These are phyloP conservation scores for Dothidotthia symphoricarpi DNA, from an alignment of 2,329 filamentous ascomycete species.

Conservation along the genomic window DNA sequence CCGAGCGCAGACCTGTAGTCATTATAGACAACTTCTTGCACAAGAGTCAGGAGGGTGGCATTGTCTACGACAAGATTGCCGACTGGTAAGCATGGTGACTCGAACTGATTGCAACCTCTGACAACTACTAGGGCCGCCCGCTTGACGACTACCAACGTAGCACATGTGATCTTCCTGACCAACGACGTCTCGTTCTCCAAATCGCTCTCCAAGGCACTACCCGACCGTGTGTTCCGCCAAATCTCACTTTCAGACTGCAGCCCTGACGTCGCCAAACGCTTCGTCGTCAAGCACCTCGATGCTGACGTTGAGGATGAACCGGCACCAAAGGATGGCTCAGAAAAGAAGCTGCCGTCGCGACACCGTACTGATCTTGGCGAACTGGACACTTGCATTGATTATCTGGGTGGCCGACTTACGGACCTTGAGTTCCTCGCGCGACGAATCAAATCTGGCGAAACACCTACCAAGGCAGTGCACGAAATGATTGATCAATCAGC, in stretches of 20 bases:
- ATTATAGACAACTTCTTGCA: constrained; percentile 91
- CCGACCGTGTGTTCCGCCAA: constrained; percentile 85
- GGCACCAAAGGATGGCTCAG: constrained; percentile 38
- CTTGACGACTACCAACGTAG: constrained; percentile 81
- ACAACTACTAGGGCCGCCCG: constrained; percentile 62
- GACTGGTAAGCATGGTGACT: constrained; percentile 60
- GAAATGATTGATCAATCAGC: constrained; percentile 89
- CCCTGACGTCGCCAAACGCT: constrained; percentile 79
- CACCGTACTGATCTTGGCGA: constrained; percentile 61
- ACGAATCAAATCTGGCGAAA: constrained; percentile 82
- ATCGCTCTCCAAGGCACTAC: constrained; percentile 78
- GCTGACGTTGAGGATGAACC: constrained; percentile 46
- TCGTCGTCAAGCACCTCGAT: constrained; percentile 79
- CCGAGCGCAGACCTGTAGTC: constrained; percentile 76
- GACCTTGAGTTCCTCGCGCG: constrained; percentile 94
- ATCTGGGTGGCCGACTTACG: constrained; percentile 86
- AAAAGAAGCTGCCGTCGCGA: constrained; percentile 49
- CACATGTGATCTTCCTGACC: constrained; percentile 92
- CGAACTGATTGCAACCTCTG: constrained; percentile 2
- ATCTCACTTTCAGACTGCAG: constrained; percentile 84
- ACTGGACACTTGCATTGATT: constrained; percentile 76
- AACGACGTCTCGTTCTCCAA: constrained; percentile 88
- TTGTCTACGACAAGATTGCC: constrained; percentile 58
- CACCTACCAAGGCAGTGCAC: constrained; percentile 72
- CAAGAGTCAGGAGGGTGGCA: constrained; percentile 57